Percentiles rank a stretch among this genome's conserved stretches.
Evolutionary conservation across 75 land plant species (phyloP).

Genomic region (Azolla pinnata): DNA sequence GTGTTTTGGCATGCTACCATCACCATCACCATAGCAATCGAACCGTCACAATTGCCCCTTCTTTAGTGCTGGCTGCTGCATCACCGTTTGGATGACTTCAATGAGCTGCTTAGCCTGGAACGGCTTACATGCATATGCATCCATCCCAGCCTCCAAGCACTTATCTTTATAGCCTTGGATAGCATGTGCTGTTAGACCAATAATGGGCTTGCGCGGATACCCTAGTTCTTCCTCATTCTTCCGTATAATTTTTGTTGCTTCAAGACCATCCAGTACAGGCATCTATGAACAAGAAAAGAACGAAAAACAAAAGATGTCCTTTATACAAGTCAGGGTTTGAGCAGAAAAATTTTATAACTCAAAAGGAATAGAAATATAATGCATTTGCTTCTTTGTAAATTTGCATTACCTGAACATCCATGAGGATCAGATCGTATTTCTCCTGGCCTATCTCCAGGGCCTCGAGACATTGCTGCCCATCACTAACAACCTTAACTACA

Average conservation of each 20-base stretch:
- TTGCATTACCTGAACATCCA: constrained; percentile 38
- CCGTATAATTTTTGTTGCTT: constrained; percentile 35
- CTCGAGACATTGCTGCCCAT: constrained; percentile 39
- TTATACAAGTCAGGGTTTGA: too few species aligned
- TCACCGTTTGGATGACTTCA: constrained; percentile 33
- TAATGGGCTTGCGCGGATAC: constrained; percentile 21
- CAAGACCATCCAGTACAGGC: constrained; percentile 37
- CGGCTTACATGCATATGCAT: constrained; percentile 43
- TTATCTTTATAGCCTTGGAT: constrained; percentile 41
- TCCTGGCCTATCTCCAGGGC: constrained; percentile 24
- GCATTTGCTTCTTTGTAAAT: too few species aligned
- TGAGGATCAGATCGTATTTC: constrained; percentile 31
- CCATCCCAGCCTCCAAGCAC: constrained; percentile 39
- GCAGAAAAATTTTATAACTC: too few species aligned
- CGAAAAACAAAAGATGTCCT: too few species aligned
- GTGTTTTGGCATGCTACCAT: too few species aligned
- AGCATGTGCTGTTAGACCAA: constrained; percentile 40
- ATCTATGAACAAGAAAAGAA: too few species aligned
- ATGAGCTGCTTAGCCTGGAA: constrained; percentile 33
- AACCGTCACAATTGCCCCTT: too few species aligned
- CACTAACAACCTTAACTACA: constrained; percentile 32
- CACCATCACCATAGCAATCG: too few species aligned
- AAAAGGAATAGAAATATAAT: too few species aligned
- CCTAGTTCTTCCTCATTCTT: constrained; percentile 18
- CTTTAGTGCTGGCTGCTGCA: too few species aligned